A percentile compares a stretch with the other conserved stretches of the same genome.
Evolutionary conservation across 352 stramenopile genomes (phyloP).

Genomic region (Globisporangium radiosum): DNA sequence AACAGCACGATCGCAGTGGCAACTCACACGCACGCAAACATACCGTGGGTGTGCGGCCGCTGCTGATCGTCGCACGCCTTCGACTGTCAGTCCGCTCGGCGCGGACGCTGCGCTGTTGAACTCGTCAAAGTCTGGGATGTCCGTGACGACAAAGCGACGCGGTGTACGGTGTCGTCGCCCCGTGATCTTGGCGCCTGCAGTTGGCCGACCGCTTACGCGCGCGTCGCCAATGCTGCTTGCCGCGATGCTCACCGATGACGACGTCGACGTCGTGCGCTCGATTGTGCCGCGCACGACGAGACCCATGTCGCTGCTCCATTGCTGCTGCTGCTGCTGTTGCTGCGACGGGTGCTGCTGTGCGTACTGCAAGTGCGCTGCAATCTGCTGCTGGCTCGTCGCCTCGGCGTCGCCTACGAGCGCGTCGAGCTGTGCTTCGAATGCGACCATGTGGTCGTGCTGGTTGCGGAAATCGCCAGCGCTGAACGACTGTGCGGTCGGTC

Average conservation of each 20-base stretch:
- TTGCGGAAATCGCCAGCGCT: conserved; percentile 13
- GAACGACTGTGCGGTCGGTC: conserved; percentile 19
- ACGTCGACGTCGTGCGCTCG: conserved; percentile 10
- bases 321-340: conserved; percentile 2
- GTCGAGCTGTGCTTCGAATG: conserved; percentile 13
- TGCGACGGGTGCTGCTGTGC: not conserved
- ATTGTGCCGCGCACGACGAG: conserved; percentile 2
- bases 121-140: conserved; percentile 47
- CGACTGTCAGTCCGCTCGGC: conserved; percentile 4
- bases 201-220: not conserved
- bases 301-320: conserved; percentile 3
- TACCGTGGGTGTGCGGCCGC: conserved; percentile 3
- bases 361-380: no score
- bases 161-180: conserved; percentile 48
- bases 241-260: conserved; percentile 3
- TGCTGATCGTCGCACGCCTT: conserved; percentile 1
- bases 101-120: conserved; percentile 5
- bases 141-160: conserved; percentile 65
- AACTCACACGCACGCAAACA: not conserved
- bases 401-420: conserved; percentile 9
- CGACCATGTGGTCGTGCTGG: conserved; percentile 10
- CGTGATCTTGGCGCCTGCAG: conserved; percentile 33
- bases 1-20: no score
- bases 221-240: conserved; percentile 5
- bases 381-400: not conserved